phyloP scores from a whole-genome alignment of 805 yeast genomes.

The Kodamaea jinghongensis region DNA sequence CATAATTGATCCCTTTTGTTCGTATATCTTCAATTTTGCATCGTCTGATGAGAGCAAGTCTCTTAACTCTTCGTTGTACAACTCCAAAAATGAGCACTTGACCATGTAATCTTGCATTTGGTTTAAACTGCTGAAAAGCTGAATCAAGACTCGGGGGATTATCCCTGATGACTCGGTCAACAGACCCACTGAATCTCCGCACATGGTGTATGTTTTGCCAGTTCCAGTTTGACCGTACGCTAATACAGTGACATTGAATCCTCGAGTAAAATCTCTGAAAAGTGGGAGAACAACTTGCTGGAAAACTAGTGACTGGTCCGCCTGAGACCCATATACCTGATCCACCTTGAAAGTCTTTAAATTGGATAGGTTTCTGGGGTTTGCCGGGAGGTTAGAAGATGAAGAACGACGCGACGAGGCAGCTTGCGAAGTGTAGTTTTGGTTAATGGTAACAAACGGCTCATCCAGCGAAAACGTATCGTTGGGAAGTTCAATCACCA shows the following conservation, averaged over 20 bases:
- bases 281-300: slow-evolving; percentile 72
- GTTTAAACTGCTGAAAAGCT: slow-evolving; percentile 51
- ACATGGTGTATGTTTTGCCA: slow-evolving; percentile 79
- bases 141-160: slow-evolving; percentile 45
- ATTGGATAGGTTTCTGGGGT: slow-evolving; percentile 17
- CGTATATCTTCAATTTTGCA: slow-evolving; percentile 38
- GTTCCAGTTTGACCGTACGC: slow-evolving; percentile 88
- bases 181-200: slow-evolving; percentile 39
- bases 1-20: slow-evolving; percentile 32
- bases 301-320: slow-evolving; percentile 68
- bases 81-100: slow-evolving; percentile 76
- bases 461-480: slow-evolving; percentile 19
- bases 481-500: slow-evolving; percentile 47
- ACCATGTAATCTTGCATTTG: slow-evolving; percentile 56
- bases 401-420: slow-evolving; percentile 15
- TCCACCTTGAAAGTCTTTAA: slow-evolving; percentile 68
- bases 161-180: slow-evolving; percentile 51
- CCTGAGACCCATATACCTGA: slow-evolving; percentile 77
- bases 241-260: slow-evolving; percentile 69
- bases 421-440: slow-evolving; percentile 19
- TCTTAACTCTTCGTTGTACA: slow-evolving; percentile 81
- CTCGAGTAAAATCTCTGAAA: slow-evolving; percentile 58
- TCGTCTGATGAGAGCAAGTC: slow-evolving; percentile 62
- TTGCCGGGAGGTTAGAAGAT: slow-evolving; percentile 13
- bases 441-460: slow-evolving; percentile 21